phyloP scores from a whole-genome alignment of 768 basidiomycete genomes.

The Boletus patriciae region DNA sequence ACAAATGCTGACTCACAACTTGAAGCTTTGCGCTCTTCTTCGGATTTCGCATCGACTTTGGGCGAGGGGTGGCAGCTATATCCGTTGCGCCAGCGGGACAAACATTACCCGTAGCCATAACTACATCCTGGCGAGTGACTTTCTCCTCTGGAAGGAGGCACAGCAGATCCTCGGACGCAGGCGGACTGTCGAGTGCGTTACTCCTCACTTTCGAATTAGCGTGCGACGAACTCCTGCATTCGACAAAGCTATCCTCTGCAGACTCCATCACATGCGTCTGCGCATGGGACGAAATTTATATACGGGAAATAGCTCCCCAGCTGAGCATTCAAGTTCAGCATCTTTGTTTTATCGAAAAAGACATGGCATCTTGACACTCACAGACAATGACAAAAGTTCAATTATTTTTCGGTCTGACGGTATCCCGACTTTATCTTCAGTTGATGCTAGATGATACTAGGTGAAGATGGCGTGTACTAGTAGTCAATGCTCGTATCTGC shows the following conservation, averaged over 20 bases:
- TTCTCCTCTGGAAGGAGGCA: constrained; percentile 1
- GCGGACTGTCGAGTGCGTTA: background rate
- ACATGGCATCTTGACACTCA: no score
- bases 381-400: no score
- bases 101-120: background rate
- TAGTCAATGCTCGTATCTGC: no score
- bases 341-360: no score
- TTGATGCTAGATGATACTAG: no score
- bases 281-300: constrained; percentile 5
- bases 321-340: no score
- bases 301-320: no score
- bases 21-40: no score
- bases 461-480: no score
- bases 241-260: background rate
- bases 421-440: no score
- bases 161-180: background rate
- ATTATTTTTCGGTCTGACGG: no score
- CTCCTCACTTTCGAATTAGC: background rate
- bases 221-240: background rate
- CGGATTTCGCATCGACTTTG: no score
- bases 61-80: background rate
- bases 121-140: background rate
- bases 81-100: background rate
- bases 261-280: background rate
- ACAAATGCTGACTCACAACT: constrained; percentile 23